Base-by-base conservation (phyloP, 805 yeast species). In the Myxozyma melibiosi region DNA sequence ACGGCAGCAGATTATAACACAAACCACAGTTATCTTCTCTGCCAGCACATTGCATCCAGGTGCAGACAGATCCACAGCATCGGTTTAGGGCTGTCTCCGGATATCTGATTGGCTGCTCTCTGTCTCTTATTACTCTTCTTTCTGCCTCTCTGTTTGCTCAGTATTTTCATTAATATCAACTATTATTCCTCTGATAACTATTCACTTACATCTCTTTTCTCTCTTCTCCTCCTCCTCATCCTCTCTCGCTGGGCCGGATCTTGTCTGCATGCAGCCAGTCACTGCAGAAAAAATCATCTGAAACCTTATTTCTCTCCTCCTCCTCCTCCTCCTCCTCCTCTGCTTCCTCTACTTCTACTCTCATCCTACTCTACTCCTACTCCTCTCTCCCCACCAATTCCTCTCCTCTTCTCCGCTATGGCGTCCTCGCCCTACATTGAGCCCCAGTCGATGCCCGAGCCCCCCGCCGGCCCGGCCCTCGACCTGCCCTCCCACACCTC, bases 371-470 rank as follows among this genome's bases (percentile, higher is more conserved):
- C 35, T 22, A 4, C 24, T 6, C 6, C 37, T 14, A 5, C 24
- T 38, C 20, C 40, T 22, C 34, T 20, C 35, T 14, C n/a, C 30
- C 20, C 34, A 16, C 16, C 24, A 4, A 25, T 7, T 9, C 11
- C 27, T 22, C 27, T 24, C 53, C 24, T 27, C 27, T n/a, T 25
- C 27, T 22, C 22, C 27, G 34, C 45, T 11, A 46, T 53, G 58
- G 53, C 52, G 31, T 42, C 58, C 5, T 57, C 61, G 27, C 64
- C 64, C 25, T 60, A 60, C 39, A 40, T 60, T 33, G 39, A 47
- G 16, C 64, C 64, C 9, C 22, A 31, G 20, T n/a, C 20, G 9
- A 14, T 11, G 11, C 42, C 33, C 14, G 31, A 44, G 30, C 34
- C 37, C 39, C 33, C 22, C 33, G n/a, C 38, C 11, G n/a, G 6